Evolutionary conservation across 2,329 filamentous ascomycete species (phyloP).

Genomic region (Hypoxylon sp.): DNA sequence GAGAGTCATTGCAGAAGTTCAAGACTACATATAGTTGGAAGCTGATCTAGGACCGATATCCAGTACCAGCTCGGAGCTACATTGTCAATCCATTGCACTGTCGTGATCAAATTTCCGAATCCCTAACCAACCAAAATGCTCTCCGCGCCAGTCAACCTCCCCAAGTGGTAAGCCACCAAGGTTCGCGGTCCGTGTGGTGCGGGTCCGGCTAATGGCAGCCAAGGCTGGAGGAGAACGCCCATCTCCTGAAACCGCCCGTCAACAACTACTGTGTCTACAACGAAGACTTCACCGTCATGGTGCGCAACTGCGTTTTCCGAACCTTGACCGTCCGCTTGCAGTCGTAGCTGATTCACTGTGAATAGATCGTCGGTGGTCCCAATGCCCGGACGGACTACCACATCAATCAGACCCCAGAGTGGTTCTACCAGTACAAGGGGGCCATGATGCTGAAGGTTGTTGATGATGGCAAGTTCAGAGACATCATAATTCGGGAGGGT

Average conservation of each 20-base stretch:
- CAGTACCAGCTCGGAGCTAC: neutral
- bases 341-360: conserved; percentile 22
- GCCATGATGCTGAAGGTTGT: conserved; percentile 95
- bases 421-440: conserved; percentile 97
- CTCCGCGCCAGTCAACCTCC: conserved; percentile 67
- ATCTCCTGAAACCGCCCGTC: conserved; percentile 92
- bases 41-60: conserved; percentile 3
- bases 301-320: conserved; percentile 52
- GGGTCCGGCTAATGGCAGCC: conserved; percentile 33
- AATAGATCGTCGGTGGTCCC: conserved; percentile 90
- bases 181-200: conserved; percentile 20
- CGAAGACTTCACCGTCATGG: conserved; percentile 85
- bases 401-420: conserved; percentile 96
- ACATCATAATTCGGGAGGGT: conserved; percentile 91
- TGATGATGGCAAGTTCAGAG: conserved; percentile 79
- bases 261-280: conserved; percentile 99
- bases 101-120: conserved; percentile 18
- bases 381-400: conserved; percentile 98
- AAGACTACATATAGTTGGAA: neutral
- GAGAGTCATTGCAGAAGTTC: neutral
- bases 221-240: conserved; percentile 92
- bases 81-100: conserved; percentile 17
- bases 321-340: neutral
- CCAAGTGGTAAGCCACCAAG: conserved; percentile 66
- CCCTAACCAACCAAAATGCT: conserved; percentile 60